Base-by-base conservation (phyloP, 2,329 filamentous ascomycete species). In the Neurospora sp. region DNA sequence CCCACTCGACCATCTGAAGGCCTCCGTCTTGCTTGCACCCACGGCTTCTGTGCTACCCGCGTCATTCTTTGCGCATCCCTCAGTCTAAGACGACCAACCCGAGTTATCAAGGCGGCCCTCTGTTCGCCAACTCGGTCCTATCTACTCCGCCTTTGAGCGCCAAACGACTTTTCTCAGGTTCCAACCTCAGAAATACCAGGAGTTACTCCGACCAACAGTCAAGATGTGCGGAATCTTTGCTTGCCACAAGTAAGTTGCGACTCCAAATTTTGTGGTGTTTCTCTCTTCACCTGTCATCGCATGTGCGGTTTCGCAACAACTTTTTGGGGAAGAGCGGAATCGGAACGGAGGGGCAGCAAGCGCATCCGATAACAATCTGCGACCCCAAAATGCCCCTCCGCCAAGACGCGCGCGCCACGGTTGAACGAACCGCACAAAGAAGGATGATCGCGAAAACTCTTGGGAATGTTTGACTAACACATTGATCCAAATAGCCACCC, bases 141-240 rank as follows among this genome's bases (percentile, higher is more conserved):
- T 72, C 73, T 73, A 71, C 73, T 75, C 73, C 70, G 72, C 70
- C 70, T 46, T 39, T 72, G 73, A 74, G 72, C 73, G 71, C 71
- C 72, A 67, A 66, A 66, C 68, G 58, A 68, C 66, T 68, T 68
- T 69, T 38, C 36, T 70, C 71, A 71, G 70, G 68, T 68, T 68
- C 70, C 67, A 58, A 66, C 66, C 33, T 52, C 70, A 66, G 69
- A 71, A 66, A 36, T 36, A 33, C 43, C 19, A 62, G 38, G 36
- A 69, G 58, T 43, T 67, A 68, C 39, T 67, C 68, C 23, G 4
- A 58, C 4, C 68, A 43, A 71, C 42, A 70, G 67, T 73, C 77
- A 80, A 72, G 67, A 97, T 97, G 93, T 97, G 93, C 90, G 93
- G 93, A 82, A 97, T 97, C 79, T 97, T 97, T 82, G 94, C 93